A percentile compares a stretch with the other conserved stretches of the same genome.
Conservation (phyloP, 192 early-diverging fungal genomes). For the Kappamyces sp. region DNA sequence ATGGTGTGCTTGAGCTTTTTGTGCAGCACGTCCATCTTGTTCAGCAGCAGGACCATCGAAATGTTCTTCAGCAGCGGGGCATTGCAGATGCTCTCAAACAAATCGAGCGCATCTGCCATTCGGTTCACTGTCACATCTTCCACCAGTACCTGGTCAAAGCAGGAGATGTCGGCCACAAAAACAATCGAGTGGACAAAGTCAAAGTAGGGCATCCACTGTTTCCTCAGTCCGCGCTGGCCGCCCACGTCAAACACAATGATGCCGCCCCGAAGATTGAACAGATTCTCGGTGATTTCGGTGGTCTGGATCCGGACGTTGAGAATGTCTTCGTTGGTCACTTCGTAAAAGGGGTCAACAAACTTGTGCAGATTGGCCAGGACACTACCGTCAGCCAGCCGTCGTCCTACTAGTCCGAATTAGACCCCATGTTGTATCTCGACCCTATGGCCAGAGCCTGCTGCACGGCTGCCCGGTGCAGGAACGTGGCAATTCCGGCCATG, state of each 20-base stretch:
- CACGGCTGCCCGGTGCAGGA: neutral
- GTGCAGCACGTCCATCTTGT: constrained; percentile 51
- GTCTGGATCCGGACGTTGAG: constrained; percentile 65
- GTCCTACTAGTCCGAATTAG: constrained; percentile 11
- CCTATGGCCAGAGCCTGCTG: constrained; percentile 3
- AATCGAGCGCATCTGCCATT: constrained; percentile 44
- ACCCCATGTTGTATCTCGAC: constrained; percentile 2
- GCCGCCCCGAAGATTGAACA: constrained; percentile 51
- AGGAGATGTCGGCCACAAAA: constrained; percentile 20
- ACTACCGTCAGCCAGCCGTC: neutral
- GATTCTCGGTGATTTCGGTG: constrained; percentile 60
- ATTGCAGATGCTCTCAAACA: constrained; percentile 47
- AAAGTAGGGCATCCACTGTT: constrained; percentile 21
- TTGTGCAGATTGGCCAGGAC: neutral
- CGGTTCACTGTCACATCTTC: constrained; percentile 15
- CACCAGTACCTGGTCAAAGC: constrained; percentile 17
- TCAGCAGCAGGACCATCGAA: constrained; percentile 51
- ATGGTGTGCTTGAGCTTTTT: constrained; percentile 33
- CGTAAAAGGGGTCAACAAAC: neutral
- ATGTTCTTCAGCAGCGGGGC: constrained; percentile 43
- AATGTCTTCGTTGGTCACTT: constrained; percentile 44
- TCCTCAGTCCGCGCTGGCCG: constrained; percentile 17
- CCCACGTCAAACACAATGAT: constrained; percentile 19
- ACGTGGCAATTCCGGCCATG: no score
- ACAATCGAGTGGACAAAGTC: constrained; percentile 16